Evolutionary conservation across 192 early-diverging fungal species (phyloP).

Genomic region (Spinellus fusiger): DNA sequence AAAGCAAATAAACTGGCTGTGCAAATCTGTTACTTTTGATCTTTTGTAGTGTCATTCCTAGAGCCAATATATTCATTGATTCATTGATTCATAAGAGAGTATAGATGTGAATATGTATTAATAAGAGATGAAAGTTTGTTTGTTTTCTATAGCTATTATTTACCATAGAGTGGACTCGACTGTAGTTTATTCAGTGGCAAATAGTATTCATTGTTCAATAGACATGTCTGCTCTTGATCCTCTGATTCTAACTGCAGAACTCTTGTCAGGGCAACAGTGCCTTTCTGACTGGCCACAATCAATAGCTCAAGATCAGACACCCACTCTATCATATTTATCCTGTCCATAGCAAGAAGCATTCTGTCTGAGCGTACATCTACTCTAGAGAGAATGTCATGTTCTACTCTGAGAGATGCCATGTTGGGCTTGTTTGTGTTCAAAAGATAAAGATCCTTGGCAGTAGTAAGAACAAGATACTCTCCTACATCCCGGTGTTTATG

Average conservation of each 20-base stretch:
- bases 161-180: conserved; percentile 22
- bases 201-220: conserved; percentile 26
- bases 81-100: not conserved
- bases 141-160: not conserved
- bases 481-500: not conserved
- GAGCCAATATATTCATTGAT: not conserved
- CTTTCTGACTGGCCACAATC: conserved; percentile 23
- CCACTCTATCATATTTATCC: conserved; percentile 28
- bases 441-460: conserved; percentile 11
- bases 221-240: conserved; percentile 6
- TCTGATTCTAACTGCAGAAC: conserved; percentile 21
- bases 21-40: not conserved
- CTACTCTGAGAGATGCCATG: conserved; percentile 10
- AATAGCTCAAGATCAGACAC: conserved; percentile 26
- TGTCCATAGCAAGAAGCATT: conserved; percentile 9
- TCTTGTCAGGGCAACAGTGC: conserved; percentile 20
- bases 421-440: conserved; percentile 6
- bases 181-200: conserved; percentile 13
- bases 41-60: conserved; percentile 20
- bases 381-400: conserved; percentile 10
- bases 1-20: conserved; percentile 7
- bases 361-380: conserved; percentile 20
- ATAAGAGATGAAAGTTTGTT: not conserved
- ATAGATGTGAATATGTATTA: not conserved
- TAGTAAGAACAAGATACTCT: conserved; percentile 21